Percentiles rank a stretch among this genome's conserved stretches.
phyloP scores from a whole-genome alignment of 768 basidiomycete species.

The Russula lepida region DNA sequence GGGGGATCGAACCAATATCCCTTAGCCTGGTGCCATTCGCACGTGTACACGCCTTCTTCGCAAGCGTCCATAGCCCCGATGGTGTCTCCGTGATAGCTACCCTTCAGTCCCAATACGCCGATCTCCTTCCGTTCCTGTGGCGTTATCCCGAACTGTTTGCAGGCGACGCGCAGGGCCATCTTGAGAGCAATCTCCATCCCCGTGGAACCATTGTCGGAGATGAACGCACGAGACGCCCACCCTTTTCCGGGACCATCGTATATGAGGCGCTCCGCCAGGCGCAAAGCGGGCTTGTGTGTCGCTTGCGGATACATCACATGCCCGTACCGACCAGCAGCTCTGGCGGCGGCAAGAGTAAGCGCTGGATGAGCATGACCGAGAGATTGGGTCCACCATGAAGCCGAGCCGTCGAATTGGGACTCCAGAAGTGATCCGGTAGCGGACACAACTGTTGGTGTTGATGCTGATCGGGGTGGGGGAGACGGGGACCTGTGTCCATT shows the following conservation, averaged over 20 bases:
- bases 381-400: conserved; percentile 98
- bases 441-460: conserved; percentile 19
- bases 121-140: conserved; percentile 40
- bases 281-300: conserved; percentile 76
- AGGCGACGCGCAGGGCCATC: conserved; percentile 80
- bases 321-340: conserved; percentile 87
- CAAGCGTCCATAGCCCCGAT: conserved; percentile 96
- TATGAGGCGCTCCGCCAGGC: conserved; percentile 73
- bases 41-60: conserved; percentile 85
- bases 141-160: conserved; percentile 33
- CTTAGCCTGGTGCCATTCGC: conserved; percentile 91
- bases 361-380: conserved; percentile 74
- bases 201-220: conserved; percentile 91
- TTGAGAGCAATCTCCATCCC: conserved; percentile 97
- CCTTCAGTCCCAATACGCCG: conserved; percentile 78
- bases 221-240: conserved; percentile 90
- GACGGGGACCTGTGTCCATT: conserved; percentile 26
- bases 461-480: neutral
- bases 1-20: conserved; percentile 95
- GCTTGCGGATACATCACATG: conserved; percentile 96
- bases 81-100: conserved; percentile 96
- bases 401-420: conserved; percentile 81
- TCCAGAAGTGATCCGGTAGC: conserved; percentile 34
- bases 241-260: conserved; percentile 70
- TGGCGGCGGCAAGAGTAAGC: conserved; percentile 78